These are phyloP conservation scores for Nakazawaea ishiwadae DNA, from an alignment of 805 yeast species.

Conservation along the genomic window DNA sequence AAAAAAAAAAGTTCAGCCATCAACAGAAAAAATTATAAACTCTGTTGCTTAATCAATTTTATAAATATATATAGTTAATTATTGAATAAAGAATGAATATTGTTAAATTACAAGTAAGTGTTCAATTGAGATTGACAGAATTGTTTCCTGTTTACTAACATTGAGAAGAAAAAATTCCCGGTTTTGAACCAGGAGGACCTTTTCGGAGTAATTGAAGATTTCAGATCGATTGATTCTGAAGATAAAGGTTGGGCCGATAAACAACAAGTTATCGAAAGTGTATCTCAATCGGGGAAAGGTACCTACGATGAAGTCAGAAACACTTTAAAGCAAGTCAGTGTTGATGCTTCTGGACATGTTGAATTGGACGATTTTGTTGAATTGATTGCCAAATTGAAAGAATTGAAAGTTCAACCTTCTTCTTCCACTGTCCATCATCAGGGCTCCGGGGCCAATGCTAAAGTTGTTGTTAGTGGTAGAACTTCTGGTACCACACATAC, in stretches of 20 bases:
- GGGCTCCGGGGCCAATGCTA: slow-evolving; percentile 50
- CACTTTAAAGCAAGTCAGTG: slow-evolving; percentile 83
- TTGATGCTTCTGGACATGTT: slow-evolving; percentile 95
- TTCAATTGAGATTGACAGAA: neutral
- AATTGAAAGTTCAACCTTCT: slow-evolving; percentile 25
- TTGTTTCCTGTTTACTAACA: too few species aligned
- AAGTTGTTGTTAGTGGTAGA: slow-evolving; percentile 79
- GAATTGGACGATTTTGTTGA: slow-evolving; percentile 93
- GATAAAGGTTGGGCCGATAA: slow-evolving; percentile 95
- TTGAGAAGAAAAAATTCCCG: slow-evolving; percentile 73
- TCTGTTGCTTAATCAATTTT: too few species aligned
- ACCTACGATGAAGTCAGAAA: slow-evolving; percentile 92
- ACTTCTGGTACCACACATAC: slow-evolving; percentile 94
- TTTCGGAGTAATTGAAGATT: slow-evolving; percentile 79
- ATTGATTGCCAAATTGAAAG: slow-evolving; percentile 75
- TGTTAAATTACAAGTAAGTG: slow-evolving; percentile 53
- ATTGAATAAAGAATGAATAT: too few species aligned
- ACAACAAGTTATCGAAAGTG: slow-evolving; percentile 80
- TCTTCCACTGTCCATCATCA: slow-evolving; percentile 36
- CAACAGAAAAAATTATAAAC: too few species aligned
- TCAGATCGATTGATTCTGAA: slow-evolving; percentile 79
- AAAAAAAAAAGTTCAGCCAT: too few species aligned
- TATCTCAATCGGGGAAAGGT: slow-evolving; percentile 73
- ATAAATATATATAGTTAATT: too few species aligned
- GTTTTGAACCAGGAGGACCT: slow-evolving; percentile 80